These are phyloP conservation scores for Trematosphaeria pertusa DNA, from an alignment of 2,329 filamentous ascomycete genomes.

Conservation along the genomic window DNA sequence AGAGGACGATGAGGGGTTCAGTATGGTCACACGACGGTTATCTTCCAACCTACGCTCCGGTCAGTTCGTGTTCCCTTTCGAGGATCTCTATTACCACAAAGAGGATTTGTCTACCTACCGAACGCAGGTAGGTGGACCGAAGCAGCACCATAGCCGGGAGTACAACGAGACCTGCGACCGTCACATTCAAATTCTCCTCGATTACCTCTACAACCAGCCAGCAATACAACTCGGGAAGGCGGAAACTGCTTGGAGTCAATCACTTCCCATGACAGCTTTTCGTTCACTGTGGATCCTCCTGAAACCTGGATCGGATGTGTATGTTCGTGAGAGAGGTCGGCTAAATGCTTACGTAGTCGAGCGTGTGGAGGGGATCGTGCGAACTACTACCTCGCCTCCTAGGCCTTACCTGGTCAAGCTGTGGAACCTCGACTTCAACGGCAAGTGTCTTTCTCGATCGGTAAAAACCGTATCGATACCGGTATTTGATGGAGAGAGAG, in stretches of 20 bases:
- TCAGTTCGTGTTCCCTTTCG: conserved; percentile 2
- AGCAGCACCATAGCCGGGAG: conserved; percentile 7
- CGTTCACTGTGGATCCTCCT: conserved; percentile 10
- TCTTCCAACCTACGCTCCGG: too few species aligned
- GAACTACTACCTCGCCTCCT: neutral
- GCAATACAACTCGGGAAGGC: neutral
- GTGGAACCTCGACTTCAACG: conserved; percentile 17
- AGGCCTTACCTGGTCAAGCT: conserved; percentile 2
- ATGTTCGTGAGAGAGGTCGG: conserved; percentile 8
- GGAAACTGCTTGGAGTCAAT: conserved; percentile 2
- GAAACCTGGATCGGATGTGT: conserved; percentile 13
- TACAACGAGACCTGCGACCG: conserved; percentile 13
- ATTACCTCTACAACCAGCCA: conserved; percentile 13
- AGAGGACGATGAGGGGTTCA: too few species aligned
- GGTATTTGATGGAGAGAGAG: conserved; percentile 14
- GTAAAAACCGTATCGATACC: conserved; percentile 3
- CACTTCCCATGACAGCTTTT: conserved; percentile 11
- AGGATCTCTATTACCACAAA: conserved; percentile 7
- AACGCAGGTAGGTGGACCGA: neutral
- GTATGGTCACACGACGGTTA: too few species aligned
- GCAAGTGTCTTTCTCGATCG: conserved; percentile 2
- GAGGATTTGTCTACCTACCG: conserved; percentile 6
- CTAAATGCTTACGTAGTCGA: conserved; percentile 19
- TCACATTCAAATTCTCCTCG: conserved; percentile 17
- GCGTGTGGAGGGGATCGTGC: conserved; percentile 5